These are phyloP conservation scores for Vigna nakashimae DNA, from an alignment of 306 rosid genomes.

Conservation along the genomic window DNA sequence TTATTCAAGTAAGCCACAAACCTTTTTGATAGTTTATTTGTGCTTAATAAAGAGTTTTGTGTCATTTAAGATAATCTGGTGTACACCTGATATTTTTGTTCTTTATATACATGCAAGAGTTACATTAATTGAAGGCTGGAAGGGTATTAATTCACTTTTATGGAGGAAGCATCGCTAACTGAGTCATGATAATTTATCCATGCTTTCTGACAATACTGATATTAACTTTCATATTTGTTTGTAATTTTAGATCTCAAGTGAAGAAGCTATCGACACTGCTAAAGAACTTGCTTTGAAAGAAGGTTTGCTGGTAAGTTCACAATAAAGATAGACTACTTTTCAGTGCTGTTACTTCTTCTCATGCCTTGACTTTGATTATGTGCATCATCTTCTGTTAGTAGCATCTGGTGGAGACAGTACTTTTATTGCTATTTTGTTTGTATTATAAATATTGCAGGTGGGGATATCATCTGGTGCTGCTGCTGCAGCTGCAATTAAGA, in stretches of 20 bases:
- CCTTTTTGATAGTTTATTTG: slow-evolving; percentile 25
- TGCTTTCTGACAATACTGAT: slow-evolving; percentile 9
- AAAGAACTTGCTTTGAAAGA: slow-evolving; percentile 85
- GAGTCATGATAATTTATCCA: slow-evolving; percentile 10
- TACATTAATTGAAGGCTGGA: neutral
- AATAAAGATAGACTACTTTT: slow-evolving; percentile 22
- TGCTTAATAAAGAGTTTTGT: neutral
- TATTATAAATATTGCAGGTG: slow-evolving; percentile 58
- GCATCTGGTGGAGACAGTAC: neutral
- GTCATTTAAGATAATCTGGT: neutral
- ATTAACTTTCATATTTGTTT: slow-evolving; percentile 19
- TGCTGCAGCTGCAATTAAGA: slow-evolving; percentile 81
- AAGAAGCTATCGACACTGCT: slow-evolving; percentile 89
- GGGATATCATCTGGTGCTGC: slow-evolving; percentile 99
- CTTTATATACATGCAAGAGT: neutral
- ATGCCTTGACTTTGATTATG: slow-evolving; percentile 14
- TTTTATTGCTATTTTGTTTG: slow-evolving; percentile 21
- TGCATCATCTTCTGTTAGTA: neutral
- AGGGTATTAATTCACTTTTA: slow-evolving; percentile 16
- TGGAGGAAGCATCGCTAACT: neutral
- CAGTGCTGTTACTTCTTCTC: neutral
- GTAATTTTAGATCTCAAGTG: slow-evolving; percentile 78
- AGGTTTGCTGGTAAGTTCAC: slow-evolving; percentile 74
- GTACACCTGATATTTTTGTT: slow-evolving; percentile 13
- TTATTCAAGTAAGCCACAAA: slow-evolving; percentile 74